Percentiles rank a stretch among this genome's conserved stretches.
These are phyloP conservation scores for Beta macrorhiza DNA, from an alignment of 179 eudicot species.

Conservation along the genomic window DNA sequence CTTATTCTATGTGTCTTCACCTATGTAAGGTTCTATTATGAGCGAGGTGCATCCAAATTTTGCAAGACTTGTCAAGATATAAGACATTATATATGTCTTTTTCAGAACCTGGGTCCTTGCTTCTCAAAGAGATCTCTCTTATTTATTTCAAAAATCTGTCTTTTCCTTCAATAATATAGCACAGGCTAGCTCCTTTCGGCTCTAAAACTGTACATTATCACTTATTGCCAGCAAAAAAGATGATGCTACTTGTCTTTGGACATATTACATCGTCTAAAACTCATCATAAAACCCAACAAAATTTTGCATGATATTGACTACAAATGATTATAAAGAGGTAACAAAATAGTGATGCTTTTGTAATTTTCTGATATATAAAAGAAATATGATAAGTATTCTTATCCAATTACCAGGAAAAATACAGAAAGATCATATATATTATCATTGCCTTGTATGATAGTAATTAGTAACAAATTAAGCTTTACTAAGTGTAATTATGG, in stretches of 20 bases:
- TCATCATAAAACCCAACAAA: background rate
- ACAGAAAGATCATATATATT: background rate
- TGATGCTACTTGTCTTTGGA: slow-evolving; percentile 18
- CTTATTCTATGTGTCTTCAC: slow-evolving; percentile 8
- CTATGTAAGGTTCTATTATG: background rate
- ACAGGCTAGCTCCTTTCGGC: background rate
- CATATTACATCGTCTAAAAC: slow-evolving; percentile 14
- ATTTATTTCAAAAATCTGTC: background rate
- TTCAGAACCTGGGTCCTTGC: slow-evolving; percentile 3
- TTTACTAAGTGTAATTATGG: background rate
- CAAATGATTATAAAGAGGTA: slow-evolving; percentile 2
- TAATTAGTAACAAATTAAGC: background rate
- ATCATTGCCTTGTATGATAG: background rate
- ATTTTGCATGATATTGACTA: slow-evolving; percentile 21
- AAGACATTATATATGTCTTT: background rate
- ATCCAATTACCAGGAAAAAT: background rate
- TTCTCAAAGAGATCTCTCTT: slow-evolving; percentile 13
- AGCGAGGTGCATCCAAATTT: background rate
- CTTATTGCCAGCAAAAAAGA: slow-evolving; percentile 12
- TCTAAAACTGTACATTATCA: slow-evolving; percentile 8
- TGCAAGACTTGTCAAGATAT: slow-evolving; percentile 10
- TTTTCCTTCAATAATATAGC: background rate
- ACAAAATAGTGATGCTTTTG: background rate
- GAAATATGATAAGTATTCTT: background rate
- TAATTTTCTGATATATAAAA: background rate